Percentiles rank a stretch among this genome's conserved stretches.
These are phyloP conservation scores for Hanseniaspora jakobsenii DNA, from an alignment of 805 yeast genomes.

Conservation along the genomic window DNA sequence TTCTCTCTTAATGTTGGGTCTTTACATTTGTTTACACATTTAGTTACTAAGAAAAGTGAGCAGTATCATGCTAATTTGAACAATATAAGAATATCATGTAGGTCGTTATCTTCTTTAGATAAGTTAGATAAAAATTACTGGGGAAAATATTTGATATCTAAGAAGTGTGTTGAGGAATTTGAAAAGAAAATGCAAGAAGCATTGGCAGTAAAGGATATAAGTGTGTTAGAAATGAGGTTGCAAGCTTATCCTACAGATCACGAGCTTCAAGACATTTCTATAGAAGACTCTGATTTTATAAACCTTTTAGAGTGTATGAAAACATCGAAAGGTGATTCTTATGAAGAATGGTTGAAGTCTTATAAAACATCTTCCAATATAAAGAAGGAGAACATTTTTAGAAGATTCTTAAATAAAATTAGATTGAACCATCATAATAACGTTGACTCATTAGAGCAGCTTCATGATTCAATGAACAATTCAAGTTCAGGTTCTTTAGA, in stretches of 20 bases:
- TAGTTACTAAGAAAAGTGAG: not conserved
- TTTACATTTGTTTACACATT: not conserved
- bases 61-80: not conserved
- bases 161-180: slow-evolving; percentile 6
- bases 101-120: slow-evolving; percentile 3
- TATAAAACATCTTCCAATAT: too few relatives aligned
- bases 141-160: slow-evolving; percentile 3
- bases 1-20: not conserved
- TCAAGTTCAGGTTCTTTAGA: too few relatives aligned
- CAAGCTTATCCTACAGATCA: too few relatives aligned
- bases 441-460: too few relatives aligned
- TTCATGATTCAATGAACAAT: too few relatives aligned
- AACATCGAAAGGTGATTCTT: not conserved
- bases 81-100: not conserved
- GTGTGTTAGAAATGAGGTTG: not conserved
- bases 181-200: not conserved
- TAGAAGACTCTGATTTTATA: not conserved
- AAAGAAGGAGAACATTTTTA: too few relatives aligned
- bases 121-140: slow-evolving; percentile 4
- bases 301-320: not conserved
- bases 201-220: not conserved
- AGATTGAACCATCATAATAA: too few relatives aligned
- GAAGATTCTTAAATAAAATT: not conserved
- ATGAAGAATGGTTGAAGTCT: not conserved
- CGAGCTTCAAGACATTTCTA: too few relatives aligned